Percentiles rank a stretch among this genome's conserved stretches.
phyloP scores from a whole-genome alignment of 2,329 filamentous ascomycete species.

The Chrysoporthe austroafricana region DNA sequence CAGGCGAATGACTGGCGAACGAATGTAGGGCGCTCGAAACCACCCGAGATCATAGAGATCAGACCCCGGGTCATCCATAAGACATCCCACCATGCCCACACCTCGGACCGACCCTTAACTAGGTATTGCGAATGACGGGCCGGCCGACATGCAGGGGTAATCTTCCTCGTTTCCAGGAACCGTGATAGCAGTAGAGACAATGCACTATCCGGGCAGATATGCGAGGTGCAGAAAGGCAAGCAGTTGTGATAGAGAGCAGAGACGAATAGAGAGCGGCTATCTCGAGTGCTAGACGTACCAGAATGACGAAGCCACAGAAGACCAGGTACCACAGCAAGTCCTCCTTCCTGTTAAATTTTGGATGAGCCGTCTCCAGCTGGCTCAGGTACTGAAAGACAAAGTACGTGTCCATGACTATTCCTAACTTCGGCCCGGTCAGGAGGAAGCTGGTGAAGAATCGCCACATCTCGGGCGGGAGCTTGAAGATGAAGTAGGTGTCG shows the following conservation, averaged over 20 bases:
- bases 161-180: constrained; percentile 87
- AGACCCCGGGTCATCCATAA: constrained; percentile 70
- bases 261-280: not conserved
- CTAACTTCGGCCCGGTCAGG: constrained; percentile 44
- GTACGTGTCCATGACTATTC: constrained; percentile 74
- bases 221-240: constrained; percentile 47
- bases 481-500: constrained; percentile 55
- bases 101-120: constrained; percentile 61
- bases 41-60: constrained; percentile 61
- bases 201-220: constrained; percentile 80
- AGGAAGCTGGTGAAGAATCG: constrained; percentile 49
- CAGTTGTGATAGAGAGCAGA: constrained; percentile 47
- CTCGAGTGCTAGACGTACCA: constrained; percentile 65
- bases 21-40: constrained; percentile 68
- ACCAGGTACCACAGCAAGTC: constrained; percentile 80
- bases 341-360: constrained; percentile 74
- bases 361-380: constrained; percentile 71
- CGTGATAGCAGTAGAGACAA: constrained; percentile 70
- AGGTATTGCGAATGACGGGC: constrained; percentile 70
- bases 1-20: constrained; percentile 31
- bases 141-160: constrained; percentile 67
- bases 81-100: constrained; percentile 77
- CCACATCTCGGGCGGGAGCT: constrained; percentile 54
- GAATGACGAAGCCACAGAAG: constrained; percentile 71
- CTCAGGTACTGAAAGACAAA: constrained; percentile 80